Percentiles rank a stretch among this genome's conserved stretches.
Conservation (phyloP, 306 rosid species). For the Inga leiocalycina region DNA sequence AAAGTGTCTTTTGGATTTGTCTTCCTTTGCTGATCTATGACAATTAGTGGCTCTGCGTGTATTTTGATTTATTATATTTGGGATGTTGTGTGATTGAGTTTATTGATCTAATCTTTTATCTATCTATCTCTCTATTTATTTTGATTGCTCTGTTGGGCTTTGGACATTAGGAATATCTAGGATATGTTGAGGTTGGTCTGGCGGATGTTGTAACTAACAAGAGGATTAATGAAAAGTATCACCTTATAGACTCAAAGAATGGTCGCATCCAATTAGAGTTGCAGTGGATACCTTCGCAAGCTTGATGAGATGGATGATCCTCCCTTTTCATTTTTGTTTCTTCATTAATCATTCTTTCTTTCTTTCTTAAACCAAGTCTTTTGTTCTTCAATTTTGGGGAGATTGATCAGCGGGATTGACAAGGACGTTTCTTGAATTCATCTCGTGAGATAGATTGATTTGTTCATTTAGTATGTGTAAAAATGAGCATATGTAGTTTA, state of each 20-base stretch:
- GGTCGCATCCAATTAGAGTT: slow-evolving; percentile 89
- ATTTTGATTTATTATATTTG: no score
- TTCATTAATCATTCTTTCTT: background rate
- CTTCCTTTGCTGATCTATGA: background rate
- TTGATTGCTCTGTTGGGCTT: slow-evolving; percentile 1
- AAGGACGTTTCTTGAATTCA: background rate
- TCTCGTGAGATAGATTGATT: slow-evolving; percentile 16
- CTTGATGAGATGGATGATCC: background rate
- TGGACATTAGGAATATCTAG: slow-evolving; percentile 72
- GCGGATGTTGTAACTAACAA: slow-evolving; percentile 74
- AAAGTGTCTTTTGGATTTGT: background rate
- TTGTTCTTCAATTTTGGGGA: background rate
- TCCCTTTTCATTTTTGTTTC: background rate
- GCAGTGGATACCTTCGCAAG: slow-evolving; percentile 76
- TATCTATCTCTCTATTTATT: background rate
- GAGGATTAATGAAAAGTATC: slow-evolving; percentile 81
- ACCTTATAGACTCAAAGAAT: slow-evolving; percentile 93
- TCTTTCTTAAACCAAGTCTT: slow-evolving; percentile 21
- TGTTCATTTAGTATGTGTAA: slow-evolving; percentile 4
- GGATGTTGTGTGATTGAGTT: slow-evolving; percentile 22
- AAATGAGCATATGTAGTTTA: background rate
- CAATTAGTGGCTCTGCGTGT: background rate
- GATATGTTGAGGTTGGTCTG: slow-evolving; percentile 68
- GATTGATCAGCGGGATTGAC: background rate
- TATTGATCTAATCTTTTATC: background rate